These are phyloP conservation scores for Beauveria australis DNA, from an alignment of 2,329 filamentous ascomycete species.

Conservation along the genomic window DNA sequence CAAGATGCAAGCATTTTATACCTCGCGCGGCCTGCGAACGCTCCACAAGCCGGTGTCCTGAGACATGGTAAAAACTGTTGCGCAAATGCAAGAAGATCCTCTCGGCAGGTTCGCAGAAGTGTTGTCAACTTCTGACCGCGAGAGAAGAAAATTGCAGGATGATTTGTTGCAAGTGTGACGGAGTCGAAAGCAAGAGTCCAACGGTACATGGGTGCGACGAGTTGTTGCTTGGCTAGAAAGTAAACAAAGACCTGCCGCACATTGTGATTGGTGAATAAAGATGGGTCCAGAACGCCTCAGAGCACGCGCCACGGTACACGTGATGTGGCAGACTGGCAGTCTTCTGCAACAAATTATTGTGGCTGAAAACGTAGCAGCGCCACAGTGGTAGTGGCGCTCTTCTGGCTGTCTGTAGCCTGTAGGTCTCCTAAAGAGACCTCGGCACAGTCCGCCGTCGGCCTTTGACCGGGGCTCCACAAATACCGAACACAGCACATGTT, in stretches of 20 bases:
- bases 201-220: slow-evolving; percentile 8
- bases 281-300: no score
- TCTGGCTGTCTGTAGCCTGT: no score
- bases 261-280: slow-evolving; percentile 13
- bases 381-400: no score
- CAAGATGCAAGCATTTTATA: slow-evolving; percentile 28
- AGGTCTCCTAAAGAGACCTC: slow-evolving; percentile 15
- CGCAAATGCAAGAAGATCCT: neutral
- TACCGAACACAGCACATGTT: slow-evolving; percentile 24
- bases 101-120: slow-evolving; percentile 13
- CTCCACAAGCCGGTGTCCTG: slow-evolving; percentile 85
- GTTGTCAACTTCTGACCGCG: neutral
- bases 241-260: slow-evolving; percentile 29
- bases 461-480: slow-evolving; percentile 17
- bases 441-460: slow-evolving; percentile 20
- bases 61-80: slow-evolving; percentile 50
- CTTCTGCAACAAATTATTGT: no score
- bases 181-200: slow-evolving; percentile 9
- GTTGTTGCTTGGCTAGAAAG: slow-evolving; percentile 32
- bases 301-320: slow-evolving; percentile 16
- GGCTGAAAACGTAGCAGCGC: no score
- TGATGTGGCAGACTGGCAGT: slow-evolving; percentile 14
- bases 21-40: slow-evolving; percentile 84
- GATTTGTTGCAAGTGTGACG: slow-evolving; percentile 12
- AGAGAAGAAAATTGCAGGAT: neutral